Evolutionary conservation across 495 filamentous ascomycete genomes (phyloP).

Genomic region (Jackrogersella multiformis): DNA sequence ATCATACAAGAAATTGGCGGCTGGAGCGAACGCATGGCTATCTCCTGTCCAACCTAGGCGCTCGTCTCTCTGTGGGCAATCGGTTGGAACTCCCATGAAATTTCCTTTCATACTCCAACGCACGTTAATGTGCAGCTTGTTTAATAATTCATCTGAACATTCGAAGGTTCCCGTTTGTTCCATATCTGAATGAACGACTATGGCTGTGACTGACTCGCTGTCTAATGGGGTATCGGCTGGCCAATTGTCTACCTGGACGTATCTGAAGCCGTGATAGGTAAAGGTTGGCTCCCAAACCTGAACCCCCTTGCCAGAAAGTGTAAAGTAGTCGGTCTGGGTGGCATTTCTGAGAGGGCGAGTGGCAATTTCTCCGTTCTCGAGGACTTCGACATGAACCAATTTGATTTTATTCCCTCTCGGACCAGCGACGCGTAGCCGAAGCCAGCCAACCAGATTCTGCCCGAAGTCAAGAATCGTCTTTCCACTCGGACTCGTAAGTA

Average conservation of each 20-base stretch:
- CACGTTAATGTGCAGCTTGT: slow-evolving; percentile 60
- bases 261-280: slow-evolving; percentile 67
- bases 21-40: slow-evolving; percentile 58
- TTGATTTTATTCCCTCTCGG: slow-evolving; percentile 49
- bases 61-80: slow-evolving; percentile 66
- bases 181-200: slow-evolving; percentile 64
- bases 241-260: slow-evolving; percentile 61
- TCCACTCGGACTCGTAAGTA: slow-evolving; percentile 56
- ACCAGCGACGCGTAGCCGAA: slow-evolving; percentile 50
- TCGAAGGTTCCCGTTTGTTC: slow-evolving; percentile 56
- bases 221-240: slow-evolving; percentile 41
- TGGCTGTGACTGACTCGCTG: slow-evolving; percentile 48
- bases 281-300: slow-evolving; percentile 56
- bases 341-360: slow-evolving; percentile 59
- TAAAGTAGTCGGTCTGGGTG: slow-evolving; percentile 56
- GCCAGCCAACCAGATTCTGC: slow-evolving; percentile 64
- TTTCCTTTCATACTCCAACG: slow-evolving; percentile 64
- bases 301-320: slow-evolving; percentile 42
- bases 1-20: slow-evolving; percentile 61
- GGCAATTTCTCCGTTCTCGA: slow-evolving; percentile 61
- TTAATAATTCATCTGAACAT: slow-evolving; percentile 59
- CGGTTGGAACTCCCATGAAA: slow-evolving; percentile 63
- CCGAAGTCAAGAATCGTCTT: slow-evolving; percentile 64
- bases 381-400: slow-evolving; percentile 62
- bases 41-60: slow-evolving; percentile 67